A percentile compares a stretch with the other conserved stretches of the same genome.
These are phyloP conservation scores for Astrephomene gubernaculifera DNA, from an alignment of 139 green algal species.

Conservation along the genomic window DNA sequence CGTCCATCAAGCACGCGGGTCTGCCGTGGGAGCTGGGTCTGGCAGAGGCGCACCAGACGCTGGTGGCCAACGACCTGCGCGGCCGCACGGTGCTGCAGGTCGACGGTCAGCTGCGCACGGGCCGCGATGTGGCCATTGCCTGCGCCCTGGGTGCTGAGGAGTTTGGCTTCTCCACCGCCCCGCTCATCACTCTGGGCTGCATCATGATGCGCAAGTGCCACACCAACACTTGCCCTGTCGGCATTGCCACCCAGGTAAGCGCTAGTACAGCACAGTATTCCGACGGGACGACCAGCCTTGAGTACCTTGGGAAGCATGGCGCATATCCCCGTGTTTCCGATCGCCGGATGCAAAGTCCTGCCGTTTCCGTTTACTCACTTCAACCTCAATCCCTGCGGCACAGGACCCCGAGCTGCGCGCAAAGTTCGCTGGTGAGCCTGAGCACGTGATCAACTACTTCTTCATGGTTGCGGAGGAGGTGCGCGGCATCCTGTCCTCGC, in stretches of 20 bases:
- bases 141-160: conserved; percentile 94
- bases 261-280: too few species aligned
- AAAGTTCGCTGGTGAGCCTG: conserved; percentile 93
- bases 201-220: conserved; percentile 99
- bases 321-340: too few species aligned
- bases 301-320: too few species aligned
- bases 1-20: conserved; percentile 82
- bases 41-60: conserved; percentile 94
- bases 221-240: conserved; percentile 98
- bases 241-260: conserved; percentile 82
- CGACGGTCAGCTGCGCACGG: conserved; percentile 96
- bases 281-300: too few species aligned
- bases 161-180: conserved; percentile 96
- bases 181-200: conserved; percentile 96
- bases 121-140: conserved; percentile 89
- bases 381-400: too few species aligned
- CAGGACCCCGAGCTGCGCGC: conserved; percentile 95
- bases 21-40: conserved; percentile 96
- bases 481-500: conserved; percentile 88
- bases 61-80: conserved; percentile 97
- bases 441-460: conserved; percentile 97
- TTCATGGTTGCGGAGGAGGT: conserved; percentile 97
- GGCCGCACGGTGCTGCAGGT: conserved; percentile 86
- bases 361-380: too few species aligned
- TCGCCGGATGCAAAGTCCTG: too few species aligned